phyloP scores from a whole-genome alignment of 495 filamentous ascomycete species.

The Daldinia childiae region DNA sequence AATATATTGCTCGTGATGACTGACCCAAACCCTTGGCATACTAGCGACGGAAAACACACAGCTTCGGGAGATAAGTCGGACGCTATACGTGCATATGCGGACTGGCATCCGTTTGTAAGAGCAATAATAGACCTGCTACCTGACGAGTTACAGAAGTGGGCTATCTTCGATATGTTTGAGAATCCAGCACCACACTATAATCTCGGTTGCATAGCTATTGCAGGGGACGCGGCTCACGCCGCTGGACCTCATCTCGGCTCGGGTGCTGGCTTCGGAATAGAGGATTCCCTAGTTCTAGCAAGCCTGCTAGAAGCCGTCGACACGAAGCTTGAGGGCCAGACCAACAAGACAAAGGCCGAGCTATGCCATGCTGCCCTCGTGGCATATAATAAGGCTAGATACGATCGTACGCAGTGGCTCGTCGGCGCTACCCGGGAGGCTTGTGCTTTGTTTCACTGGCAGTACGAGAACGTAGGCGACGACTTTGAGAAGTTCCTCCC shows the following conservation, averaged over 20 bases:
- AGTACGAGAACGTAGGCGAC: conserved; percentile 37
- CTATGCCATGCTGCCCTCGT: conserved; percentile 48
- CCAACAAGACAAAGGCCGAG: conserved; percentile 9
- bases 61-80: conserved; percentile 46
- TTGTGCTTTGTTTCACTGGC: conserved; percentile 55
- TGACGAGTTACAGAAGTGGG: conserved; percentile 63
- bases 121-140: conserved; percentile 55
- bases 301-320: conserved; percentile 49
- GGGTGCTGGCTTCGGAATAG: conserved; percentile 64
- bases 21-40: conserved; percentile 47
- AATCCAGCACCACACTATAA: conserved; percentile 54
- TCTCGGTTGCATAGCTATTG: conserved; percentile 54
- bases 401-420: conserved; percentile 52
- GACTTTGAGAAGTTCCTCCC: conserved; percentile 47
- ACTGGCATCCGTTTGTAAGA: conserved; percentile 52
- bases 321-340: conserved; percentile 15
- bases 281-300: conserved; percentile 61
- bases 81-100: conserved; percentile 44
- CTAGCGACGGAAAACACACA: conserved; percentile 48
- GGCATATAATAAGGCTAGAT: conserved; percentile 51
- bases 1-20: conserved; percentile 55
- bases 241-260: conserved; percentile 61
- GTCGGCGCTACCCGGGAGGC: conserved; percentile 49
- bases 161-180: conserved; percentile 62
- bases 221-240: conserved; percentile 59